Evolutionary conservation across 352 stramenopile species (phyloP).

Genomic region (Globisporangium takayamanum): DNA sequence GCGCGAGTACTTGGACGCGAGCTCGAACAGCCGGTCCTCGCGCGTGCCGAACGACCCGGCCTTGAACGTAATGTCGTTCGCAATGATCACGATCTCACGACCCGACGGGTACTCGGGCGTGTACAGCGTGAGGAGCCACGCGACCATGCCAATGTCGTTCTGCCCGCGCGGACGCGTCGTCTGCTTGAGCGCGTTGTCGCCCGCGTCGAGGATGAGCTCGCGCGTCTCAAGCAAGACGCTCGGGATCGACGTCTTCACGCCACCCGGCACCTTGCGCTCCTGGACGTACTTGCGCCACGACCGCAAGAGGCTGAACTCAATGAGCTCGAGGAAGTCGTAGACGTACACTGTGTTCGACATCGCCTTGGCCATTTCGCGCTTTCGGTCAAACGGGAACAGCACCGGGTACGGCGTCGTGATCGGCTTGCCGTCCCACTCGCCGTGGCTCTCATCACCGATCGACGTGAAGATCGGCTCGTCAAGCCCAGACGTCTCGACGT

Average conservation of each 20-base stretch:
- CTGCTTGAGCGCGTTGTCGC: conserved; percentile 50
- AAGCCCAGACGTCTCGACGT: conserved; percentile 93
- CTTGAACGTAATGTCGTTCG: conserved; percentile 99
- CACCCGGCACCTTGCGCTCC: conserved; percentile 58
- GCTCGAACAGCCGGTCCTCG: conserved; percentile 98
- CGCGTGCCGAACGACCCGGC: conserved; percentile 98
- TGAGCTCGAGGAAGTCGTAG: conserved; percentile 99
- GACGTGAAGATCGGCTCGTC: conserved; percentile 87
- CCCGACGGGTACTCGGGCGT: conserved; percentile 97
- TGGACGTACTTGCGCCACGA: conserved; percentile 91
- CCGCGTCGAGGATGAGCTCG: conserved; percentile 91
- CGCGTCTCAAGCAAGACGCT: conserved; percentile 92
- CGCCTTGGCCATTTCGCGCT: conserved; percentile 87
- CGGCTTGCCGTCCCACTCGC: conserved; percentile 92
- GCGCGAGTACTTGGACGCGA: conserved; percentile 94
- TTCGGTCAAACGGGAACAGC: conserved; percentile 93
- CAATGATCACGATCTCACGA: conserved; percentile 97
- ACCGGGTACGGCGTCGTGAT: conserved; percentile 97
- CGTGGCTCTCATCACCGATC: conserved; percentile 83
- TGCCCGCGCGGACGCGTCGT: conserved; percentile 85
- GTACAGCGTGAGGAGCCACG: conserved; percentile 97
- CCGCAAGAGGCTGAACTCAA: conserved; percentile 94
- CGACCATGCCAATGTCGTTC: conserved; percentile 99
- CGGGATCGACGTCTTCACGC: conserved; percentile 62
- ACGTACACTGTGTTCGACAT: conserved; percentile 98